Evolutionary conservation across 306 rosid species (phyloP).

Genomic region (Cicer yamashitae): DNA sequence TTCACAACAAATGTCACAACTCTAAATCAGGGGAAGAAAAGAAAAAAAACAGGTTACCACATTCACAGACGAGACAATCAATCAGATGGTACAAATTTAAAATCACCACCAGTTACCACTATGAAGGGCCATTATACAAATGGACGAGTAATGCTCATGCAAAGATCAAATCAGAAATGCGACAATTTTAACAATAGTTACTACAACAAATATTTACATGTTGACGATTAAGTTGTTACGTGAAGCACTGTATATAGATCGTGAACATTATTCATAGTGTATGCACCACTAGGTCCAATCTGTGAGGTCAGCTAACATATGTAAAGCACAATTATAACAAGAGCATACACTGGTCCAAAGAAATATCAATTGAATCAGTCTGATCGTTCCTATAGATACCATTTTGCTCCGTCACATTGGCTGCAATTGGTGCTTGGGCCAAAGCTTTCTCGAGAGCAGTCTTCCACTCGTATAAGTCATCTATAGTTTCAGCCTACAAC

Average conservation of each 20-base stretch:
- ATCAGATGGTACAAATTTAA: constrained; percentile 24
- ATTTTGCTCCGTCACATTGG: constrained; percentile 64
- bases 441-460: constrained; percentile 89
- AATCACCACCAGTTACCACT: constrained; percentile 11
- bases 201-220: constrained; percentile 34
- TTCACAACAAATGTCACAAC: constrained; percentile 26
- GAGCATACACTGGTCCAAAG: constrained; percentile 74
- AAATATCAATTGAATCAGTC: constrained; percentile 67
- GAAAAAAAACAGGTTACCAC: neutral
- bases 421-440: constrained; percentile 78
- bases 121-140: constrained; percentile 32
- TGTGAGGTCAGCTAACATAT: constrained; percentile 47
- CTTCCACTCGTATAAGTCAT: constrained; percentile 96
- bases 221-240: constrained; percentile 25
- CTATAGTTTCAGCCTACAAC: constrained; percentile 86
- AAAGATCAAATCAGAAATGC: constrained; percentile 28
- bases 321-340: constrained; percentile 52
- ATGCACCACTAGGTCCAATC: constrained; percentile 36
- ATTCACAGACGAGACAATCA: constrained; percentile 35
- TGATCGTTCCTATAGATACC: constrained; percentile 74
- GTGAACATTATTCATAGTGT: constrained; percentile 9
- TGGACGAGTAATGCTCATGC: constrained; percentile 7
- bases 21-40: neutral
- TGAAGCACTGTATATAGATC: constrained; percentile 26
- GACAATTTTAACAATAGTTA: constrained; percentile 2